These are phyloP conservation scores for Podospora didyma DNA, from an alignment of 495 filamentous ascomycete genomes.

Conservation along the genomic window DNA sequence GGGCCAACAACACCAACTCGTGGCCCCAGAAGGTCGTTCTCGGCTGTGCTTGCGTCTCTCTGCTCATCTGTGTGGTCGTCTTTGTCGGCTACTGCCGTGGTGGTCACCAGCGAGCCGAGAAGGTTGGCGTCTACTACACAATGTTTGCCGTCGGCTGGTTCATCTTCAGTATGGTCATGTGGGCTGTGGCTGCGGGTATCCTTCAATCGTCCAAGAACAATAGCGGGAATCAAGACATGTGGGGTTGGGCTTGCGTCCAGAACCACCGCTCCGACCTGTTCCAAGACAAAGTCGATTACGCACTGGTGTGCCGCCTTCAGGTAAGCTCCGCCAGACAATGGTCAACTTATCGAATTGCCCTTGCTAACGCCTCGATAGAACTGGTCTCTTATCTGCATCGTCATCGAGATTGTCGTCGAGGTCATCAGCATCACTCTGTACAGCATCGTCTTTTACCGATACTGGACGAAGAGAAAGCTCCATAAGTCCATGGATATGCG, in stretches of 20 bases:
- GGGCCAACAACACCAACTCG: constrained; percentile 70
- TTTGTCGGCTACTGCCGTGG: constrained; percentile 86
- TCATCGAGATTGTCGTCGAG: constrained; percentile 96
- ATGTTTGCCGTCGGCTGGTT: constrained; percentile 89
- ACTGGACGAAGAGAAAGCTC: constrained; percentile 90
- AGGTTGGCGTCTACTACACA: constrained; percentile 89
- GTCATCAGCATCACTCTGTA: constrained; percentile 88
- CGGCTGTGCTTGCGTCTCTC: constrained; percentile 70
- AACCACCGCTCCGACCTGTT: constrained; percentile 77
- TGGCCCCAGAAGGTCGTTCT: constrained; percentile 91
- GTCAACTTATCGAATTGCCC: not conserved
- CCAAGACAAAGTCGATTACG: constrained; percentile 75
- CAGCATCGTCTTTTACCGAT: constrained; percentile 89
- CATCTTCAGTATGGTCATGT: constrained; percentile 89
- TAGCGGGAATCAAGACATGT: constrained; percentile 78
- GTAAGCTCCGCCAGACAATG: constrained; percentile 42
- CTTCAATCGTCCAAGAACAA: constrained; percentile 71
- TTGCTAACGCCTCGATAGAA: constrained; percentile 52
- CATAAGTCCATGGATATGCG: constrained; percentile 94
- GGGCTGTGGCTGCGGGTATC: constrained; percentile 81
- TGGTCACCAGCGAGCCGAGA: constrained; percentile 85
- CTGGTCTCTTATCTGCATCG: constrained; percentile 92
- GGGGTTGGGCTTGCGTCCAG: constrained; percentile 93
- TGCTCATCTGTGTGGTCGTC: constrained; percentile 72
- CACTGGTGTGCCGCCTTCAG: constrained; percentile 90